Evolutionary conservation across 1,139 yeast species (phyloP), one percentile per base, ranked within the genome.

Genomic region (Lodderomyces parapsilosis): DNA sequence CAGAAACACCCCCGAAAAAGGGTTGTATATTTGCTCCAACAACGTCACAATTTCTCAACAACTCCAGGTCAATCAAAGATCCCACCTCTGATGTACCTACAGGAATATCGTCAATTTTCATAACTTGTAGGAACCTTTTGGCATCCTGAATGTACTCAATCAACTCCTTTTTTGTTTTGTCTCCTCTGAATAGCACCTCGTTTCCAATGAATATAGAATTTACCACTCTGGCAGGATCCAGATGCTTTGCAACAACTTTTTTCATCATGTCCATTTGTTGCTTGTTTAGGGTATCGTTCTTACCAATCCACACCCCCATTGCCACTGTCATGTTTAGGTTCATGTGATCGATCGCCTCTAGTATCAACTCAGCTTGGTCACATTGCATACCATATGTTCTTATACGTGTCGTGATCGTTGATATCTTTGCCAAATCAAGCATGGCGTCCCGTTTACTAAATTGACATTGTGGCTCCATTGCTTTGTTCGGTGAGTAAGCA

Each of bases 1-100:
- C 85, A 1, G 56, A 51, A 0, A 72, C 74, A 0, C 90, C 90
- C 2, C 81, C 79, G 59, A 83, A 81, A 49, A 83, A 83, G 2
- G 90, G 90, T 59, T 82, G 87, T 7, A 81, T 67, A 54, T 81
- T 83, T 4, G 82, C 81, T 0, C 88, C 90, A 30, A 81, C 58
- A 8, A 83, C 59, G 52, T 83, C 88, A 52, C 79, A 68, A 2
- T 52, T 60, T 18, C 61, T 59, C 11, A 80, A 64, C 32, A 68
- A 49, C 9, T 56, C 62, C 34, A 62, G 57, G 49, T 56, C 62
- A 7, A 74, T 54, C 19, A 66, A 59, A 1, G 79, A 66, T 11
- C 83, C 85, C 49, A 80, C 56, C 48, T 81, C 83, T 6, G 79
- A 68, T 0, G 83, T 78, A 0, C 84, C 86, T 3, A 80, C 74